A percentile compares a stretch with the other conserved stretches of the same genome.
These are phyloP conservation scores for Discostella stelligeroides DNA, from an alignment of 108 stramenopile species.

Conservation along the genomic window DNA sequence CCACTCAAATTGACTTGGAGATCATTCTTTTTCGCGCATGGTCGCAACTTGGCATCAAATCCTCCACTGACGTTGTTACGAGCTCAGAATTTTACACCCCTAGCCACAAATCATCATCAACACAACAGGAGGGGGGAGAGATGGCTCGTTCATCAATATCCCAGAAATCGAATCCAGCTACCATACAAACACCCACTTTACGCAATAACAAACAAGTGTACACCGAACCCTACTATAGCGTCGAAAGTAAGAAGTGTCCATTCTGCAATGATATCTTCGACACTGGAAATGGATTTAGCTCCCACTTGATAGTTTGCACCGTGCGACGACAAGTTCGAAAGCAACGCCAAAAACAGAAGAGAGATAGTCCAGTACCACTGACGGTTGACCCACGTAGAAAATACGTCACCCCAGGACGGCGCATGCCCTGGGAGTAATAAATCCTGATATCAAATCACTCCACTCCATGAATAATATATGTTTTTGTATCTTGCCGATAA, in stretches of 20 bases:
- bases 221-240: conserved; percentile 1
- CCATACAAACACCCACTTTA: background rate
- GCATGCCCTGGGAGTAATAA: conserved; percentile 37
- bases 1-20: conserved; percentile 25
- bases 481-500: background rate
- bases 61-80: background rate
- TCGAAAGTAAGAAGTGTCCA: conserved; percentile 37
- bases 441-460: background rate
- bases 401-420: conserved; percentile 30
- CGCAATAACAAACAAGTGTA: background rate
- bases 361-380: background rate
- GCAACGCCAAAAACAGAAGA: conserved; percentile 18
- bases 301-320: conserved; percentile 28
- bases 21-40: conserved; percentile 17
- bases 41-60: conserved; percentile 1
- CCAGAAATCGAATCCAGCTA: background rate
- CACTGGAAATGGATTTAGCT: conserved; percentile 29
- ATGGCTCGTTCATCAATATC: background rate
- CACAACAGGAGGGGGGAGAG: background rate
- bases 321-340: conserved; percentile 24
- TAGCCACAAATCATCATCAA: background rate
- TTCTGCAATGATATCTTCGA: conserved; percentile 32
- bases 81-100: background rate
- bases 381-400: conserved; percentile 5
- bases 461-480: too few species aligned